phyloP scores from a whole-genome alignment of 116 monocot species.

The Phalaenopsis hybrid region DNA sequence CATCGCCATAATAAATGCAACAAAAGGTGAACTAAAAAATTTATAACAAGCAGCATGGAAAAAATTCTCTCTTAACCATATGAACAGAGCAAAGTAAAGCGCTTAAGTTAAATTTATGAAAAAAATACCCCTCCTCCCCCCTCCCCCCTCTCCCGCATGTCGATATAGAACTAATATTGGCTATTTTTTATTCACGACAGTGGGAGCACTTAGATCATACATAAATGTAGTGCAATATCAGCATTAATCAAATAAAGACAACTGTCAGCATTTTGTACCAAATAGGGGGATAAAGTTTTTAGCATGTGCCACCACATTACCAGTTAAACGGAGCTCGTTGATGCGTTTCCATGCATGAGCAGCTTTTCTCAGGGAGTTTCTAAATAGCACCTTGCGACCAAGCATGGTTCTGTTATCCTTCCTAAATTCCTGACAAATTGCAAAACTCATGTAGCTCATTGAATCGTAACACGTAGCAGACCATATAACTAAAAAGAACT shows the following conservation, averaged over 20 bases:
- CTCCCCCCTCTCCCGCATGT: background rate
- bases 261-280: background rate
- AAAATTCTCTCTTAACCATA: background rate
- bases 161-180: background rate
- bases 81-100: background rate
- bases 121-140: too few species aligned
- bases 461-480: background rate
- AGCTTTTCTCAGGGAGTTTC: conserved; percentile 74
- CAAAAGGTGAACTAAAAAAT: background rate
- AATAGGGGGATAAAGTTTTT: background rate
- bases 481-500: background rate
- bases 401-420: conserved; percentile 76
- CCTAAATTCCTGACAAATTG: conserved; percentile 50
- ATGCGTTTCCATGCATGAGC: conserved; percentile 75
- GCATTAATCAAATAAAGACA: background rate
- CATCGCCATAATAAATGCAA: background rate
- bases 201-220: background rate
- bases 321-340: conserved; percentile 72
- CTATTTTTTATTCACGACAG: background rate
- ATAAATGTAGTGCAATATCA: background rate
- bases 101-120: background rate
- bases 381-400: conserved; percentile 73
- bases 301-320: conserved; percentile 21
- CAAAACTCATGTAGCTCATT: background rate
- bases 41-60: background rate